These are phyloP conservation scores for Gamsiella multidivaricata DNA, from an alignment of 192 early-diverging fungal genomes.

Conservation along the genomic window DNA sequence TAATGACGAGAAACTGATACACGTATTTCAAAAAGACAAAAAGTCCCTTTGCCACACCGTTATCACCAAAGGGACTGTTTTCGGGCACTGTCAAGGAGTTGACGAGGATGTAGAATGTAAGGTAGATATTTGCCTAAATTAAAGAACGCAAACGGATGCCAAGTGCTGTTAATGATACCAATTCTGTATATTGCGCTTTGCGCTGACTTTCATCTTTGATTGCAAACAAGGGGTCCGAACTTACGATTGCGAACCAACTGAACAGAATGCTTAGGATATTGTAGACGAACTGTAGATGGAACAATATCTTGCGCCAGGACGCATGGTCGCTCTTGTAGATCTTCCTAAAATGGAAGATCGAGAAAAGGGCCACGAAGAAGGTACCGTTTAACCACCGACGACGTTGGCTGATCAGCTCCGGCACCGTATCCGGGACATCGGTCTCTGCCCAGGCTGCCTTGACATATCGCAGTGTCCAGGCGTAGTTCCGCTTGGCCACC, in stretches of 20 bases:
- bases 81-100: slow-evolving; percentile 43
- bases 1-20: slow-evolving; percentile 82
- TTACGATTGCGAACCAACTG: slow-evolving; percentile 81
- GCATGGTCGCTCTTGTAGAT: slow-evolving; percentile 67
- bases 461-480: slow-evolving; percentile 76
- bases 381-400: slow-evolving; percentile 86
- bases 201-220: too few relatives aligned
- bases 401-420: slow-evolving; percentile 84
- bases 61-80: slow-evolving; percentile 67
- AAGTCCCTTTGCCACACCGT: slow-evolving; percentile 66
- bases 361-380: slow-evolving; percentile 81
- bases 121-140: slow-evolving; percentile 81
- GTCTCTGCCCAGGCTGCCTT: slow-evolving; percentile 74
- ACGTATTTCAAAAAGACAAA: slow-evolving; percentile 75
- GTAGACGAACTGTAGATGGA: slow-evolving; percentile 75
- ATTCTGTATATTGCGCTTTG: slow-evolving; percentile 5
- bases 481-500: slow-evolving; percentile 69
- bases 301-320: slow-evolving; percentile 61
- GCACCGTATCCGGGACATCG: slow-evolving; percentile 76
- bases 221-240: neutral
- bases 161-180: slow-evolving; percentile 12
- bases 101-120: slow-evolving; percentile 84
- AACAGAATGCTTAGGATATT: slow-evolving; percentile 75
- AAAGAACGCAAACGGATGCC: too few relatives aligned
- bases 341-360: slow-evolving; percentile 64